A percentile compares a stretch with the other conserved stretches of the same genome.
phyloP scores from a whole-genome alignment of 2,329 filamentous ascomycete species.

The Fusarium nematophilum region DNA sequence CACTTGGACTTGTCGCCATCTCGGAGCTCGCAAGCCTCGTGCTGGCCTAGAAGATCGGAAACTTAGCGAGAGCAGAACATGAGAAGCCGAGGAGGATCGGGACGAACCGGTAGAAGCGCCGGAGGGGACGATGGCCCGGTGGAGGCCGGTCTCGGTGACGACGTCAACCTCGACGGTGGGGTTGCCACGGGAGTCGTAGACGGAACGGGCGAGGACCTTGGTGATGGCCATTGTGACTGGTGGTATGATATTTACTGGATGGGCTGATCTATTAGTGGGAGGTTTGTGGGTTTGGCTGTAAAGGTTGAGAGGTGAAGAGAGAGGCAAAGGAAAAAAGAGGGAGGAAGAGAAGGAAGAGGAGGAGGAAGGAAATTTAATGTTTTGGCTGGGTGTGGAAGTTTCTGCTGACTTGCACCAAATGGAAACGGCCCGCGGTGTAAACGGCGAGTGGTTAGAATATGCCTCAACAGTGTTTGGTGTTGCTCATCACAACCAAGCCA shows the following conservation, averaged over 20 bases:
- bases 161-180: constrained; percentile 98
- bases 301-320: constrained; percentile 20
- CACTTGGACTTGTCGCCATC: constrained; percentile 90
- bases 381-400: constrained; percentile 24
- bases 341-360: constrained; percentile 20
- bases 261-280: constrained; percentile 37
- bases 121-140: constrained; percentile 97
- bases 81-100: constrained; percentile 40
- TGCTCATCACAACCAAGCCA: constrained; percentile 42
- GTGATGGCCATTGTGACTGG: constrained; percentile 82
- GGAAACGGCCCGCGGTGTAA: constrained; percentile 26
- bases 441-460: constrained; percentile 40
- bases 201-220: constrained; percentile 91
- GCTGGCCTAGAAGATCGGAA: constrained; percentile 71
- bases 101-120: constrained; percentile 90
- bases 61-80: constrained; percentile 40
- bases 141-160: constrained; percentile 94
- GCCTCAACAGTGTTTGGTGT: constrained; percentile 43
- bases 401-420: constrained; percentile 21
- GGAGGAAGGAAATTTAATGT: constrained; percentile 21
- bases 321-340: constrained; percentile 19
- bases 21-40: constrained; percentile 91
- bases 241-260: constrained; percentile 35
- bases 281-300: constrained; percentile 24
- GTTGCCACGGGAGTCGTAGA: constrained; percentile 99